Evolutionary conservation across 2,329 filamentous ascomycete genomes (phyloP), one percentile per base, ranked within the genome.

Genomic region (Aspergillus ochraceoroseus): DNA sequence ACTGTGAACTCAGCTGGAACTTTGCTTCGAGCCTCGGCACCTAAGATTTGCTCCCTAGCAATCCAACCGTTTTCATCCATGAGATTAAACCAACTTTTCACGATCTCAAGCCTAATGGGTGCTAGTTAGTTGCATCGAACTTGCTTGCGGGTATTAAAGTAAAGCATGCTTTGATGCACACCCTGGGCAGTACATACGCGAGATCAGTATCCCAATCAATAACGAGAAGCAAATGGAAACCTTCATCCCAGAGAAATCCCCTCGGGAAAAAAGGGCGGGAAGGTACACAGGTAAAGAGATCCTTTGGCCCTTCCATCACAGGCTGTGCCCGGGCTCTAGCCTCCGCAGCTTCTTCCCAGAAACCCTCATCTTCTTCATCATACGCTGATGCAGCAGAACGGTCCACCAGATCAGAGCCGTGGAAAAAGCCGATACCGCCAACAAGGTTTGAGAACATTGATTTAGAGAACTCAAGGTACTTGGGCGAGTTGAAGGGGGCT

Each of bases 41-140:
- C 92, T 2, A 98, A 77, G 44, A 98, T 96, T 67, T 95, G 89
- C 70, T 98, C 92, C 36, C 92, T 83, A 2, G 83, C 87, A 59
- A 98, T 96, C 92, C 92, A 98, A 38, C 92, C 92, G 62, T 96
- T 88, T 11, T 92, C 85, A 52, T 98, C 92, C 78, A 96, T 95
- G 12, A 94, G 77, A 49, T 83, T 87, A 70, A 94, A 94, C 92
- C 92, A 98, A 66, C 87, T 95, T 68, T 84, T 86, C 47, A 96
- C 77, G 50, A 98, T 87, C 48, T 95, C 87, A 34, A 82, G 72
- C 0, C 70, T 75, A 26, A 14, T 9, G 28, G 19, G 6, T 40
- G 51, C 62, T 40, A 59, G 52, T 38, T 18, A 9, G 20, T 9
- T 22, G 20, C 9, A 9, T 22, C 5, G 20, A 22, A 5, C 9